Percentiles rank a stretch among this genome's conserved stretches.
phyloP scores from a whole-genome alignment of 768 basidiomycete species.

The Brasilioporus rufonigricans region DNA sequence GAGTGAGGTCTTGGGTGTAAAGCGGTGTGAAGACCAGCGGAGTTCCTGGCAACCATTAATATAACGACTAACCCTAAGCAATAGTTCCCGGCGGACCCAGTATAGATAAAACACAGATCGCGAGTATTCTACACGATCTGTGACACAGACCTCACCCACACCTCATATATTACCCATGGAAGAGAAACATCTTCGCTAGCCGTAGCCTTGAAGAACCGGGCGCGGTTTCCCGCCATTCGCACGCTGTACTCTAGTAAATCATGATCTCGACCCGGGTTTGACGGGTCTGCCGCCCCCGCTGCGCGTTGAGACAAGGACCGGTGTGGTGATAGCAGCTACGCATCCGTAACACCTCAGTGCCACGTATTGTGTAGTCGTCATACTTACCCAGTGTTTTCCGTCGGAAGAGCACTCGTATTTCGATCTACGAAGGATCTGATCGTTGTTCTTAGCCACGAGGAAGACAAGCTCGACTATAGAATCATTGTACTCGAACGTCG shows the following conservation, averaged over 20 bases:
- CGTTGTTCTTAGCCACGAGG: constrained; percentile 36
- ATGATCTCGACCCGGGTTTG: background rate
- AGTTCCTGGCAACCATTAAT: constrained; percentile 7
- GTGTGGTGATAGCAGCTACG: constrained; percentile 17
- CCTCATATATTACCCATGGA: constrained; percentile 39
- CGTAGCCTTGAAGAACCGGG: constrained; percentile 31
- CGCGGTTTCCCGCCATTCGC: constrained; percentile 14
- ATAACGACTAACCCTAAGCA: too few species aligned
- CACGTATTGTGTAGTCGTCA: background rate
- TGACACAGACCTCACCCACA: constrained; percentile 36
- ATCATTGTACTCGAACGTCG: constrained; percentile 18
- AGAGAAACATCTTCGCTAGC: constrained; percentile 26
- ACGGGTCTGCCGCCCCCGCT: background rate
- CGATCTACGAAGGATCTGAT: constrained; percentile 28
- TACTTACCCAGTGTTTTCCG: constrained; percentile 33
- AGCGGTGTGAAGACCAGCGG: constrained; percentile 18
- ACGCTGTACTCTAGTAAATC: constrained; percentile 28
- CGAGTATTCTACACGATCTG: constrained; percentile 2
- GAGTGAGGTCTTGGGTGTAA: constrained; percentile 6
- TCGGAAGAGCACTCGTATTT: constrained; percentile 32
- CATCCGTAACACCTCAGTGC: background rate
- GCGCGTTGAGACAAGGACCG: constrained; percentile 8
- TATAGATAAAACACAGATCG: background rate
- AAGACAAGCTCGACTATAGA: constrained; percentile 32
- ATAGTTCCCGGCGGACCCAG: background rate